These are phyloP conservation scores for Coniochaeta sp. DNA, from an alignment of 2,329 filamentous ascomycete species.

Conservation along the genomic window DNA sequence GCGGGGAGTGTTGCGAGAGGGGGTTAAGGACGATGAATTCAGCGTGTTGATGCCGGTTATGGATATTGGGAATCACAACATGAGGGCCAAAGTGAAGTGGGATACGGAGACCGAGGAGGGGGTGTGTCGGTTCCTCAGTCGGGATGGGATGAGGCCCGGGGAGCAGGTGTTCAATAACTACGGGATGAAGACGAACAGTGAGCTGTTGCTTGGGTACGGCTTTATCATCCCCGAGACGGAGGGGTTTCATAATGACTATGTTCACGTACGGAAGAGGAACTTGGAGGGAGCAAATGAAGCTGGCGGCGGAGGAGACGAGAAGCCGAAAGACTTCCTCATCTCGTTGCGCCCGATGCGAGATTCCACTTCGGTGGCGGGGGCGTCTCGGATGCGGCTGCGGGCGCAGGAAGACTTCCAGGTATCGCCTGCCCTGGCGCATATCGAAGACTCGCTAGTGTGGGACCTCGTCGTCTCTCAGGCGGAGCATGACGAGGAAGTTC, in stretches of 20 bases:
- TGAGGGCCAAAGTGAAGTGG: slow-evolving; percentile 54
- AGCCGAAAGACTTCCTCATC: slow-evolving; percentile 40
- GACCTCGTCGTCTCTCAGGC: slow-evolving; percentile 29
- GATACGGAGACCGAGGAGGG: slow-evolving; percentile 32
- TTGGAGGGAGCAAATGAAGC: slow-evolving; percentile 8
- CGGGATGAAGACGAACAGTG: slow-evolving; percentile 66
- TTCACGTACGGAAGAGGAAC: slow-evolving; percentile 45
- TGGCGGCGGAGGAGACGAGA: slow-evolving; percentile 11
- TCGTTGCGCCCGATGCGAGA: slow-evolving; percentile 42
- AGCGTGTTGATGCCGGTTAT: slow-evolving; percentile 64
- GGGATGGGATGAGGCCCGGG: slow-evolving; percentile 38
- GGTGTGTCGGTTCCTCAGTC: slow-evolving; percentile 35
- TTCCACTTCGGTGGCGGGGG: slow-evolving; percentile 39
- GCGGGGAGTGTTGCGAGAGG: slow-evolving; percentile 15
- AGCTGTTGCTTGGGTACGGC: slow-evolving; percentile 58
- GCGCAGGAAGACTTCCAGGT: slow-evolving; percentile 13
- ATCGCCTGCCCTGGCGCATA: slow-evolving; percentile 37
- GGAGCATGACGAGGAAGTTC: slow-evolving; percentile 16
- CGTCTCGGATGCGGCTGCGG: slow-evolving; percentile 28
- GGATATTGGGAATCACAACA: slow-evolving; percentile 66
- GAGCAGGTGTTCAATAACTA: slow-evolving; percentile 65
- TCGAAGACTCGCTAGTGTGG: slow-evolving; percentile 47
- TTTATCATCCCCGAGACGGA: slow-evolving; percentile 46
- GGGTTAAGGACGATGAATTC: slow-evolving; percentile 46
- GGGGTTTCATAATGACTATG: slow-evolving; percentile 51